phyloP scores from a whole-genome alignment of 2,329 filamentous ascomycete genomes.

The Ascosphaera acerosa region DNA sequence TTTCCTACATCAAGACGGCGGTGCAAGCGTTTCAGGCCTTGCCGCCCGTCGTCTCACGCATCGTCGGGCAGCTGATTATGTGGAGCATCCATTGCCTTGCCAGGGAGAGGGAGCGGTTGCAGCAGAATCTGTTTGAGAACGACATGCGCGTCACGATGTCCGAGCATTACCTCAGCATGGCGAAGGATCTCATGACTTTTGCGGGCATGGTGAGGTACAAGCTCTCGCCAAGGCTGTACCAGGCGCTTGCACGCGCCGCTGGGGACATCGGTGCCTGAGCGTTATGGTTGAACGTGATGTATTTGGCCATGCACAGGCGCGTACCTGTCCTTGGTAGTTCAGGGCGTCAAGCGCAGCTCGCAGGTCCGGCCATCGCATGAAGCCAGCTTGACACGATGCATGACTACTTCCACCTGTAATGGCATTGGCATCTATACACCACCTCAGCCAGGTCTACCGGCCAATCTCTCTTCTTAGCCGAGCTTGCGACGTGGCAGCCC shows the following conservation, averaged over 20 bases:
- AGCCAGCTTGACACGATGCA: no score
- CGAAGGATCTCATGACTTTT: constrained; percentile 78
- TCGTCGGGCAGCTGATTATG: constrained; percentile 72
- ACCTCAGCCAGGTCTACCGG: constrained; percentile 12
- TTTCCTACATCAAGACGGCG: constrained; percentile 50
- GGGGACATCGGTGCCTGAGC: constrained; percentile 29
- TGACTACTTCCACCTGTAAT: no score
- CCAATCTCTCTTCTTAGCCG: constrained; percentile 36
- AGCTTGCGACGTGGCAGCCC: constrained; percentile 32
- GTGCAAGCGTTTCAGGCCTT: constrained; percentile 60
- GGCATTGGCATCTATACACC: not conserved
- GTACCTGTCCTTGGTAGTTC: no score
- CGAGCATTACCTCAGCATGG: constrained; percentile 50
- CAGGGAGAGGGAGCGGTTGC: constrained; percentile 46
- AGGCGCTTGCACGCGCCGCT: constrained; percentile 60
- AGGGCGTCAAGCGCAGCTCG: no score
- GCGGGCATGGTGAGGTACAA: constrained; percentile 80
- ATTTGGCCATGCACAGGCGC: no score
- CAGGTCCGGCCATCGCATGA: no score
- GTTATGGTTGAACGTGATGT: no score
- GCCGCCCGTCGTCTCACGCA: constrained; percentile 58
- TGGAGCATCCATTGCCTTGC: constrained; percentile 82
- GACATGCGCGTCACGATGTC: constrained; percentile 27
- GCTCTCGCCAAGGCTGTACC: constrained; percentile 64
- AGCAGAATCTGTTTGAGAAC: constrained; percentile 42